phyloP scores from a whole-genome alignment of 805 yeast species.

The Monosporozyma unispora region DNA sequence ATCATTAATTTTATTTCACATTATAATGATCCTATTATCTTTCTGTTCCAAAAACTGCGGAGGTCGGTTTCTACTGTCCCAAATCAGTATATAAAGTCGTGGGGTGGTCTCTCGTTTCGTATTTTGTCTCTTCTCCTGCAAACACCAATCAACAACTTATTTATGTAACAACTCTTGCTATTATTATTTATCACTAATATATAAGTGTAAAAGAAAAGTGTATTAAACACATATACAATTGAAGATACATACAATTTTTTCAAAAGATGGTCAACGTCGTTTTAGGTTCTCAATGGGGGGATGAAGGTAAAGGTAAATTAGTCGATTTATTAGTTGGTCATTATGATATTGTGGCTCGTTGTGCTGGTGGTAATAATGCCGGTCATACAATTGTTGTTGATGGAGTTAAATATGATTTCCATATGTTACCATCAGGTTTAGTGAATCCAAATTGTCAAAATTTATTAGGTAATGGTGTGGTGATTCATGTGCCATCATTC shows the following conservation, averaged over 20 bases:
- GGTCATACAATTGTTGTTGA: constrained; percentile 97
- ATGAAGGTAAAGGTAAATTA: constrained; percentile 97
- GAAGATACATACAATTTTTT: too few relatives aligned
- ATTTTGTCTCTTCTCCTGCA: background rate
- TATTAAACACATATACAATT: background rate
- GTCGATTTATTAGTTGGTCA: constrained; percentile 93
- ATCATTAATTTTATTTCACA: too few relatives aligned
- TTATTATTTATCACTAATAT: background rate
- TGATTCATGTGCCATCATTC: constrained; percentile 87
- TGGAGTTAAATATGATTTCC: constrained; percentile 88
- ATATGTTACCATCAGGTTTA: constrained; percentile 97
- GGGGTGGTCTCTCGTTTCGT: background rate
- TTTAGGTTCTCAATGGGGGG: constrained; percentile 99
- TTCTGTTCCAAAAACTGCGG: too few relatives aligned
- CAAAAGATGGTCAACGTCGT: constrained; percentile 57
- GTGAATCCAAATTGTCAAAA: constrained; percentile 88
- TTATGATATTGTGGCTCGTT: constrained; percentile 93
- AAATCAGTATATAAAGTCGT: background rate
- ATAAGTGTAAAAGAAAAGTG: too few relatives aligned
- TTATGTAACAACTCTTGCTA: background rate
- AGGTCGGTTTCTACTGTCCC: too few relatives aligned
- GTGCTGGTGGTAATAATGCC: constrained; percentile 98
- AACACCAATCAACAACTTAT: background rate
- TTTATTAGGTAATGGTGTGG: constrained; percentile 93
- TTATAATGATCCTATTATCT: too few relatives aligned